Base-by-base conservation (phyloP, 805 yeast species). In the Spathaspora girioi region DNA sequence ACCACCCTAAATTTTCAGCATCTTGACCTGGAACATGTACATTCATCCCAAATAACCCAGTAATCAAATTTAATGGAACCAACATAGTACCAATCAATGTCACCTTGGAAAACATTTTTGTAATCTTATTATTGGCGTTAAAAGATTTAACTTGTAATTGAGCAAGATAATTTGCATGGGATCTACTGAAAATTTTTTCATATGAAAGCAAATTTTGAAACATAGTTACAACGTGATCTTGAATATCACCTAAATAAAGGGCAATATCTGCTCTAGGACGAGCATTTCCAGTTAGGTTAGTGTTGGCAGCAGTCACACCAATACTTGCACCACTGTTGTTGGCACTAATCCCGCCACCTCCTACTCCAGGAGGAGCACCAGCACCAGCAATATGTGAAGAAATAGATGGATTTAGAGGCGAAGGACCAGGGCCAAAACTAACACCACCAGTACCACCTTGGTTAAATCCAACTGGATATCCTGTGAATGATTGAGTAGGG, bases 211-310 rank as follows among this genome's bases (percentile, higher is more conserved):
- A 77, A 63, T 90, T 92, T 71, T 91, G 97, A 69, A 83, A 87
- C 97, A 93, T 93, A 15, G 98, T 93, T 52, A 92, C 84, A 62
- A 93, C 87, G 80, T 92, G 98, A 77, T 92, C 97, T 71, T 91
- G 97, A 64, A 92, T 92, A 81, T 92, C 98, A 51, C 97, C 97
- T 55, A 92, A 71, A 67, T 89, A 93, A 56, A 92, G 76, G 0
- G 96, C 96, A 69, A 92, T 92, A 61, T 93, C 97, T 26, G 87
- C 93, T 61, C 96, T 79, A 48, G 97, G 97, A 59, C 84, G 75
- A 1, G 71, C 68, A 11, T 64, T 64, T 38, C 59, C 60, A 26
- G 51, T 57, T 58, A 43, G 29, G 19, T 27, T 45, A 23, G 47
- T 7, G 5, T 35, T 38, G 52, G 40, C 19, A 51, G 53, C 43